Evolutionary conservation across 441 rosid species (phyloP).

Genomic region (Aleurites moluccanus): DNA sequence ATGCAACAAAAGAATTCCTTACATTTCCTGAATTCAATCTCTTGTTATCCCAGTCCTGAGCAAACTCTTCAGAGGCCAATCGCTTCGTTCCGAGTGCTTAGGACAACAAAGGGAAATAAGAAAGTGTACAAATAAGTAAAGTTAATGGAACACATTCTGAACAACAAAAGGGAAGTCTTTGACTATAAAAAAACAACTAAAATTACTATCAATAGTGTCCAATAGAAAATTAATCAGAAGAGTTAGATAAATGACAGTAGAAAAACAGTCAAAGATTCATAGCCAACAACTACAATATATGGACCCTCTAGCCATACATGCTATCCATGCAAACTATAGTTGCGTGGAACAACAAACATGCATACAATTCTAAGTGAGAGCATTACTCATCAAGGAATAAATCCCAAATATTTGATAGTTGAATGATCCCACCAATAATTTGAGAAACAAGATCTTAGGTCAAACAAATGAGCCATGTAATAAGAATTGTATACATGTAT

Average conservation of each 20-base stretch:
- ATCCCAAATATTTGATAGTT: background rate
- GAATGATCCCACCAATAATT: background rate
- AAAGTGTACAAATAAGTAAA: conserved; percentile 6
- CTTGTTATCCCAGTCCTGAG: conserved; percentile 70
- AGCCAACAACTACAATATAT: background rate
- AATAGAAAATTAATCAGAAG: background rate
- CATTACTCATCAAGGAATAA: background rate
- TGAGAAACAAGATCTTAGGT: background rate
- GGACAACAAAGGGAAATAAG: conserved; percentile 17
- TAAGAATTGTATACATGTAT: background rate
- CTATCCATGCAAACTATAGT: background rate
- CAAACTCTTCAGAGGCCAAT: conserved; percentile 69
- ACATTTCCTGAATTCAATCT: conserved; percentile 74
- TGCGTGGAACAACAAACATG: background rate
- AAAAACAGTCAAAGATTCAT: background rate
- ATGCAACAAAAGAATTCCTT: conserved; percentile 29
- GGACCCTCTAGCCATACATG: background rate
- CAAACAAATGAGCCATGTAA: background rate
- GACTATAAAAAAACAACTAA: background rate
- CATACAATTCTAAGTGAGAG: background rate
- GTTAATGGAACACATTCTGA: conserved; percentile 21
- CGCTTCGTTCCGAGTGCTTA: conserved; percentile 68
- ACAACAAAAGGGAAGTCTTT: background rate
- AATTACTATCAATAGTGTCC: background rate
- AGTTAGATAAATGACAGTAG: background rate